Conservation (phyloP, 192 early-diverging fungal species). For the Backusella circina region DNA sequence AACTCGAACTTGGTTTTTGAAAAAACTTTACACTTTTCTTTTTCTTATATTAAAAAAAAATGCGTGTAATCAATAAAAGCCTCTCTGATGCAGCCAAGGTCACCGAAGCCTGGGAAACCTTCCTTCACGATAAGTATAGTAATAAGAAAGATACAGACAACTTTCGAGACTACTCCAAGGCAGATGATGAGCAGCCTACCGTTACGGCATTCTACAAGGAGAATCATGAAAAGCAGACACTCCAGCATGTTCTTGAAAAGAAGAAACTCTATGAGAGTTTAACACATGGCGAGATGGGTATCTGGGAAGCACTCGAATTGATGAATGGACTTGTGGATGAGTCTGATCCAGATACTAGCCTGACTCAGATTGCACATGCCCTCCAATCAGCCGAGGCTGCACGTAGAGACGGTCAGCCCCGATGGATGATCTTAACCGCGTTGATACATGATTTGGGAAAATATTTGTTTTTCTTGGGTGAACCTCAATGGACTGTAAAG, state of each 20-base stretch:
- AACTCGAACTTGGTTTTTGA: neutral
- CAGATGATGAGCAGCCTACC: constrained; percentile 7
- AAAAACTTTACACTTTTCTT: neutral
- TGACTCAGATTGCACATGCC: constrained; percentile 47
- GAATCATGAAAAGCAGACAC: constrained; percentile 40
- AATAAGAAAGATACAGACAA: constrained; percentile 6
- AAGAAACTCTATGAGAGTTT: constrained; percentile 20
- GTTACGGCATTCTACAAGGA: constrained; percentile 33
- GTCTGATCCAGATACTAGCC: constrained; percentile 49
- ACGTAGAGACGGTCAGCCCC: constrained; percentile 39
- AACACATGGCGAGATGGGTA: constrained; percentile 29
- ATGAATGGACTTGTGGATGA: constrained; percentile 44
- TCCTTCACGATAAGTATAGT: constrained; percentile 22
- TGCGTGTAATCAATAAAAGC: constrained; percentile 14
- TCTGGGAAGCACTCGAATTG: constrained; percentile 47
- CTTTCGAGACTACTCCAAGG: constrained; percentile 22
- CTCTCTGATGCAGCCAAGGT: constrained; percentile 22
- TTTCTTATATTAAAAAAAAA: constrained; percentile 8
- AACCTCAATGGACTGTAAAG: constrained; percentile 47
- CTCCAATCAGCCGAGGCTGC: constrained; percentile 50
- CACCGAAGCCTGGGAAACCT: constrained; percentile 29
- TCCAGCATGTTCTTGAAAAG: constrained; percentile 23
- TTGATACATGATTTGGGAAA: constrained; percentile 56
- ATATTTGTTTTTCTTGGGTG: constrained; percentile 38
- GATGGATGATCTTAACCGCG: constrained; percentile 45